Percentiles rank a stretch among this genome's conserved stretches.
phyloP scores from a whole-genome alignment of 83 land plant species.

The Larix sibirica region DNA sequence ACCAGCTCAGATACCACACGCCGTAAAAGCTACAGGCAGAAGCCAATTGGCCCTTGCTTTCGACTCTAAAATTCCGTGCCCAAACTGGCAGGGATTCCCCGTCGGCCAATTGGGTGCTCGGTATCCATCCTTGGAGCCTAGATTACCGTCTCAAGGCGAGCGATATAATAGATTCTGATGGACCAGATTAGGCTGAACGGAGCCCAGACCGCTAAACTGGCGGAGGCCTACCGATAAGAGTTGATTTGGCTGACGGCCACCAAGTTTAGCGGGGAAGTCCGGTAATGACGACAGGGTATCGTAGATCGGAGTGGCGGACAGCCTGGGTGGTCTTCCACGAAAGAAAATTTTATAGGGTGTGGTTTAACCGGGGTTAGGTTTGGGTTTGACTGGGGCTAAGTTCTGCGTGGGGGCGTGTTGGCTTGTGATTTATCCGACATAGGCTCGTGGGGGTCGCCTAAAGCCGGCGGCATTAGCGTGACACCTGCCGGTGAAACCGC shows the following conservation, averaged over 20 bases:
- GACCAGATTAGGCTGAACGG: background rate
- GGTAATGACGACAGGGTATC: background rate
- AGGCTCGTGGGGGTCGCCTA: constrained; percentile 15
- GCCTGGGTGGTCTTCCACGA: constrained; percentile 11
- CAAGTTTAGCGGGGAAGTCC: background rate
- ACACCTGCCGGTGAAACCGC: constrained; percentile 10
- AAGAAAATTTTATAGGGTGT: background rate
- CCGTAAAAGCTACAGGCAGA: constrained; percentile 1
- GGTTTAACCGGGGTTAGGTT: background rate
- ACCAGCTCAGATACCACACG: background rate
- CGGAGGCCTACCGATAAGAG: background rate
- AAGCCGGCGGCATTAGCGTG: constrained; percentile 18
- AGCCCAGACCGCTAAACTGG: background rate
- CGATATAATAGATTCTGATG: background rate
- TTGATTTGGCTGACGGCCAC: background rate
- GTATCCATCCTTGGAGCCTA: background rate
- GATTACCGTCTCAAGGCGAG: background rate
- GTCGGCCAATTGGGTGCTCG: constrained; percentile 1
- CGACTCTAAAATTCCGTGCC: constrained; percentile 3
- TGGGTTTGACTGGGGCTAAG: background rate
- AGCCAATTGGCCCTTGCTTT: background rate
- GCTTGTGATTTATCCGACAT: background rate
- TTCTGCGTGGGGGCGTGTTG: no score
- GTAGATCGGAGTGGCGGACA: constrained; percentile 5
- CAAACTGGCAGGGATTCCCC: constrained; percentile 8